These are phyloP conservation scores for Austroboletus eburneus DNA, from an alignment of 768 basidiomycete species.

Conservation along the genomic window DNA sequence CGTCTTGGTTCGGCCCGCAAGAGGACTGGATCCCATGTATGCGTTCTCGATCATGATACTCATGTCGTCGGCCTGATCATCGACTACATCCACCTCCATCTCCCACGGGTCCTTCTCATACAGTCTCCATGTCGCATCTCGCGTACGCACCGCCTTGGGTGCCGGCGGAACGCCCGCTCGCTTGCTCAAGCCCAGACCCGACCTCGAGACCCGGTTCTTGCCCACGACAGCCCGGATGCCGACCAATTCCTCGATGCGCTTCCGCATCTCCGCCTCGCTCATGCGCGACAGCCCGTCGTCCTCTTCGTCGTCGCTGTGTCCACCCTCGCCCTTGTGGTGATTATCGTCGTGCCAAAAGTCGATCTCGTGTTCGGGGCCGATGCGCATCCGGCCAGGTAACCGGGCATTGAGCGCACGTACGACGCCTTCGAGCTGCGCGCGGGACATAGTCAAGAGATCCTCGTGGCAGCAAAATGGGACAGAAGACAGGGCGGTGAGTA, in stretches of 20 bases:
- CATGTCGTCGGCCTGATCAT: slow-evolving; percentile 2
- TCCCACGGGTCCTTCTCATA: slow-evolving; percentile 22
- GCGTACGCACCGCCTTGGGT: slow-evolving; percentile 27
- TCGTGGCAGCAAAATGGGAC: slow-evolving; percentile 74
- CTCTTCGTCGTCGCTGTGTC: not conserved
- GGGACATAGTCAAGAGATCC: slow-evolving; percentile 63
- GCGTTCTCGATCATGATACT: slow-evolving; percentile 16
- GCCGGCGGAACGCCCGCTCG: slow-evolving; percentile 29
- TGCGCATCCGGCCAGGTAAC: slow-evolving; percentile 49
- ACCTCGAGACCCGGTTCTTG: slow-evolving; percentile 25
- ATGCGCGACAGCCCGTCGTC: slow-evolving; percentile 23
- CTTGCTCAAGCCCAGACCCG: slow-evolving; percentile 21
- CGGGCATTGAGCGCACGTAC: slow-evolving; percentile 52
- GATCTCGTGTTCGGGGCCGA: slow-evolving; percentile 34
- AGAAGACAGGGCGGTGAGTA: slow-evolving; percentile 56
- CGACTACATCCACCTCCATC: slow-evolving; percentile 16
- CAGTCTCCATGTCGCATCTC: slow-evolving; percentile 14
- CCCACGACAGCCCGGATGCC: slow-evolving; percentile 41
- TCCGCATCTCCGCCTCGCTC: slow-evolving; percentile 44
- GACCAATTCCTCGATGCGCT: slow-evolving; percentile 56
- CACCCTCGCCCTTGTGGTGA: not conserved
- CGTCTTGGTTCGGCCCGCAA: slow-evolving; percentile 17
- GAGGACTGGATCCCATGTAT: slow-evolving; percentile 23
- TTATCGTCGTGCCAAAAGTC: slow-evolving; percentile 18
- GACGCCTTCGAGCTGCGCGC: slow-evolving; percentile 47